Percentiles rank a stretch among this genome's conserved stretches.
phyloP scores from a whole-genome alignment of 441 rosid genomes.

The Gossypium davidsonii region DNA sequence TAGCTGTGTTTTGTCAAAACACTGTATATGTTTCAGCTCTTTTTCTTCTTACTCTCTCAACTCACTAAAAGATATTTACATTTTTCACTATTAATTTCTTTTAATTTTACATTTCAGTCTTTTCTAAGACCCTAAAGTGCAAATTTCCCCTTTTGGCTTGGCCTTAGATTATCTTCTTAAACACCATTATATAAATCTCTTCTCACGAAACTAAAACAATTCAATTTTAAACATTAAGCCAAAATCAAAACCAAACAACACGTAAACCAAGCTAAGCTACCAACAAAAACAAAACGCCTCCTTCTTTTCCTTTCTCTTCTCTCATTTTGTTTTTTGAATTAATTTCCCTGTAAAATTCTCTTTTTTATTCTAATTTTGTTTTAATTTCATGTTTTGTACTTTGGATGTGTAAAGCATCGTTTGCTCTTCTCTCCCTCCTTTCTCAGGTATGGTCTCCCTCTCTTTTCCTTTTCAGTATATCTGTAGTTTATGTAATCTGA shows the following conservation, averaged over 20 bases:
- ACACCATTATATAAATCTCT: neutral
- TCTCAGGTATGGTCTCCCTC: slow-evolving; percentile 21
- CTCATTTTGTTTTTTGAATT: neutral
- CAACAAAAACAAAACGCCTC: neutral
- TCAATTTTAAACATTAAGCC: neutral
- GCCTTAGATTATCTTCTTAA: neutral
- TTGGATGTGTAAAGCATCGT: slow-evolving; percentile 40
- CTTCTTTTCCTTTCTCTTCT: neutral
- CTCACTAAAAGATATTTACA: too few relatives aligned
- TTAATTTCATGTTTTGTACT: slow-evolving; percentile 13
- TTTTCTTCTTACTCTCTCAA: too few relatives aligned
- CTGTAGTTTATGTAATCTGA: neutral
- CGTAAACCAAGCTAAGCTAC: neutral
- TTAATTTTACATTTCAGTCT: neutral
- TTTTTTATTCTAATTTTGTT: neutral
- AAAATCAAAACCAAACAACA: neutral
- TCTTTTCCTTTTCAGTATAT: neutral
- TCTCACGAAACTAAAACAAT: neutral
- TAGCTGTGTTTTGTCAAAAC: too few relatives aligned
- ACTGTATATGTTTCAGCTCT: too few relatives aligned
- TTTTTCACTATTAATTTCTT: neutral
- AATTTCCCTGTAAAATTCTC: neutral
- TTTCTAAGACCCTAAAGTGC: neutral
- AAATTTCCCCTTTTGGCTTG: neutral
- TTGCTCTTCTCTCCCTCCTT: slow-evolving; percentile 23